A percentile compares a stretch with the other conserved stretches of the same genome.
Evolutionary conservation across 768 basidiomycete genomes (phyloP).

Genomic region (Xerocomellus chrysenteron): DNA sequence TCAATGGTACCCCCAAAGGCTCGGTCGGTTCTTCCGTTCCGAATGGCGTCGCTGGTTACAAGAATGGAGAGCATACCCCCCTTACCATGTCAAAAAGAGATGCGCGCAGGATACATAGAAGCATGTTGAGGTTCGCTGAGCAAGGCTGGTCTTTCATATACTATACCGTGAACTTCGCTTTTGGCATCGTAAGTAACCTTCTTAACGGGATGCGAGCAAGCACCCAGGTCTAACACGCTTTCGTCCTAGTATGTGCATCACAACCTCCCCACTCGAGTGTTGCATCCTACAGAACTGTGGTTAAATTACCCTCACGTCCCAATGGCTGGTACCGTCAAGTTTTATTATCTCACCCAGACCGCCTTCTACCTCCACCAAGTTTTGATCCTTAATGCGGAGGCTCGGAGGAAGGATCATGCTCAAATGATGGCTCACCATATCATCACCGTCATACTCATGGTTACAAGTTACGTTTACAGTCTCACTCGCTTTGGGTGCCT

Average conservation of each 20-base stretch:
- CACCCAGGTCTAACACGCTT: slow-evolving; percentile 5
- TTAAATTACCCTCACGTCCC: slow-evolving; percentile 78
- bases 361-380: slow-evolving; percentile 93
- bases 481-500: slow-evolving; percentile 88
- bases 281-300: slow-evolving; percentile 73
- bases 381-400: slow-evolving; percentile 90
- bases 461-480: slow-evolving; percentile 75
- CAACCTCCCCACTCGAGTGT: slow-evolving; percentile 62
- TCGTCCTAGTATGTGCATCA: slow-evolving; percentile 71
- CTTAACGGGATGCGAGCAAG: slow-evolving; percentile 4
- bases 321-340: slow-evolving; percentile 78
- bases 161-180: slow-evolving; percentile 70
- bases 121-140: slow-evolving; percentile 87
- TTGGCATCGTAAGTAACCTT: slow-evolving; percentile 73
- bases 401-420: slow-evolving; percentile 84
- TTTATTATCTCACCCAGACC: slow-evolving; percentile 84
- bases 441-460: slow-evolving; percentile 80
- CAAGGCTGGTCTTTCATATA: slow-evolving; percentile 91
- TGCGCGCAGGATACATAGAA: slow-evolving; percentile 61
- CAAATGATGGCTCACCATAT: slow-evolving; percentile 98
- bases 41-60: slow-evolving; percentile 33
- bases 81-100: slow-evolving; percentile 42
- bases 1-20: slow-evolving; percentile 27
- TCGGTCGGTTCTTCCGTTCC: slow-evolving; percentile 6
- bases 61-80: slow-evolving; percentile 22